A percentile compares a stretch with the other conserved stretches of the same genome.
Conservation (phyloP, 1,284 basidiomycete genomes). For the Sutorius eximius region DNA sequence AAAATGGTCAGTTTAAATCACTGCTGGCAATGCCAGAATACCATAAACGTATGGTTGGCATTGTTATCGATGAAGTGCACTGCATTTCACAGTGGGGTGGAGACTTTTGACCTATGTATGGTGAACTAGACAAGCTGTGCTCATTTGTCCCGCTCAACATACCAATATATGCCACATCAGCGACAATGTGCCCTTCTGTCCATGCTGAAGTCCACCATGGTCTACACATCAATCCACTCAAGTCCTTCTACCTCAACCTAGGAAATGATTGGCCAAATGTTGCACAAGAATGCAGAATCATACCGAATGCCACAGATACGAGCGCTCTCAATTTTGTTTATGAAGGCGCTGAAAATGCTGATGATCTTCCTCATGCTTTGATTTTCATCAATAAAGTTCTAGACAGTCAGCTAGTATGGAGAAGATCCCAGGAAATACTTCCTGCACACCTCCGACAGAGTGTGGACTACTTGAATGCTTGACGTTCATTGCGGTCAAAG, state of each 20-base stretch:
- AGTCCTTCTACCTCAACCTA: slow-evolving; percentile 7
- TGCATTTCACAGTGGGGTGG: slow-evolving; percentile 32
- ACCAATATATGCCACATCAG: slow-evolving; percentile 6
- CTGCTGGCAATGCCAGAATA: slow-evolving; percentile 23
- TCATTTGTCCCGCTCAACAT: background rate
- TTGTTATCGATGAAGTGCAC: slow-evolving; percentile 39
- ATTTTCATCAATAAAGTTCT: background rate
- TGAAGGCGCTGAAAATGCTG: background rate
- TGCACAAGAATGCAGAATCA: background rate
- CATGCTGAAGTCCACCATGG: background rate
- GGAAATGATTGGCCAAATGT: slow-evolving; percentile 11
- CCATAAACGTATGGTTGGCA: slow-evolving; percentile 8
- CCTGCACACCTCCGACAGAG: background rate
- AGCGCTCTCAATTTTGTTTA: background rate
- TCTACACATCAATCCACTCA: slow-evolving; percentile 1
- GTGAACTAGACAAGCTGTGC: slow-evolving; percentile 2
- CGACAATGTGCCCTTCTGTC: background rate
- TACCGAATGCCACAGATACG: background rate
- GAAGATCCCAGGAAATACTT: background rate
- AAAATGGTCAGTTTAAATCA: slow-evolving; percentile 30
- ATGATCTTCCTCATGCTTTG: background rate
- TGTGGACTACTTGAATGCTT: background rate
- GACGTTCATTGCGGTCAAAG: background rate
- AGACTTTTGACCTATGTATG: slow-evolving; percentile 1
- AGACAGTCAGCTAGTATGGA: background rate